Base-by-base conservation (phyloP, 208 protist species). In the Acanthamoeba royreba region DNA sequence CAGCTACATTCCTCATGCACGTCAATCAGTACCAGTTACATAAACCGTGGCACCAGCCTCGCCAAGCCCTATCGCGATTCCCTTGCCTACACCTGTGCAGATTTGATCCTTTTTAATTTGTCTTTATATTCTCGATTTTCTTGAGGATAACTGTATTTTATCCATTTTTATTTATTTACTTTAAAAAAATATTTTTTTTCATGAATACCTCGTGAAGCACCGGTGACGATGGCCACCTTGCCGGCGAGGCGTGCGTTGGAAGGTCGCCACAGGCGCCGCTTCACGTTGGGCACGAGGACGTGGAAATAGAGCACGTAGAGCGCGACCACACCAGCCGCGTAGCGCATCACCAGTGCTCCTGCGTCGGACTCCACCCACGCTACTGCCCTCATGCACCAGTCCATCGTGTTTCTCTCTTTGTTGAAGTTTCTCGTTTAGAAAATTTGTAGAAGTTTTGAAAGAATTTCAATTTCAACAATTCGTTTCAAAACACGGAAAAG, bases 21-120 rank as follows among this genome's bases (percentile, higher is more conserved):
- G n/a, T n/a, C n/a, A n/a, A n/a, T n/a, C n/a, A n/a, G n/a, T n/a
- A n/a, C 72, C 72, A 11, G 72, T 83, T n/a, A 83, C 8, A 28
- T 83, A 83, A n/a, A 83, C 72, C 2, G 72, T 83, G 8, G 72
- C 72, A 2, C 72, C 72, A 83, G 72, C 72, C 72, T 83, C 72
- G 17, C 72, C 72, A n/a, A 83, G 72, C 13, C 72, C 72, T 7
- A 83, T 15, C 43, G 72, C 72, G 19, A 83, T 83, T n/a, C 72
- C 72, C 31, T 83, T 83, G n/a, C 72, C 72, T 38, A 83, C 72
- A 11, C 72, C 72, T 83, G 28, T 38, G 3, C 8, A 9, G n/a
- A 40, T 47, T 83, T 35, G 46, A 35, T 52, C 17, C 19, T 83
- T 9, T 25, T 83, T 83, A 31, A 83, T 43, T 9, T n/a, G n/a